These are phyloP conservation scores for Epichloe brachyelytri DNA, from an alignment of 2,329 filamentous ascomycete genomes.

Conservation along the genomic window DNA sequence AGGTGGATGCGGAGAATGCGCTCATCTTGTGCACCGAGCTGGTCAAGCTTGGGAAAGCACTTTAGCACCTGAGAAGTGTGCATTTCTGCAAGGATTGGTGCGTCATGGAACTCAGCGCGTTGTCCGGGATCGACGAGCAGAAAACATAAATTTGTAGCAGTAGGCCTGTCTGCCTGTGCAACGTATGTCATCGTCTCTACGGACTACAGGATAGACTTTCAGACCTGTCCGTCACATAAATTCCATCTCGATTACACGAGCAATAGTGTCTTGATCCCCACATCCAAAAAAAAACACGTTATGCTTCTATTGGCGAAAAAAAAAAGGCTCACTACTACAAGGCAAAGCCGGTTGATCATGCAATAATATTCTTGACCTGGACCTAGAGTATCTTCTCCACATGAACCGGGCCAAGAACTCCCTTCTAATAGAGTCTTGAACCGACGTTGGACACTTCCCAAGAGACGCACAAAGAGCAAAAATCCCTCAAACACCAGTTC, in stretches of 20 bases:
- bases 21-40: conserved; percentile 46
- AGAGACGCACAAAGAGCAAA: conserved; percentile 29
- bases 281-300: background rate
- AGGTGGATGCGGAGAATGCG: conserved; percentile 47
- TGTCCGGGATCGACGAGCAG: conserved; percentile 9
- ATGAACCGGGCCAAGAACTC: conserved; percentile 22
- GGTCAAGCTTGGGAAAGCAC: conserved; percentile 28
- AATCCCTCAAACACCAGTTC: conserved; percentile 29
- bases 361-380: conserved; percentile 28
- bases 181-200: too few species aligned
- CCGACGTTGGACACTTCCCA: conserved; percentile 24
- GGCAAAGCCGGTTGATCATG: conserved; percentile 26
- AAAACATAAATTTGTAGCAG: background rate
- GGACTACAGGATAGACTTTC: too few species aligned
- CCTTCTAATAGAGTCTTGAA: conserved; percentile 22
- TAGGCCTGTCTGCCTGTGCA: too few species aligned
- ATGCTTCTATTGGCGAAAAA: background rate
- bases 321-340: conserved; percentile 11
- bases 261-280: background rate
- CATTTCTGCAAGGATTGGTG: conserved; percentile 35
- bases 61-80: conserved; percentile 25
- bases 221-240: too few species aligned
- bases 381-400: conserved; percentile 26
- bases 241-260: background rate
- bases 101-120: conserved; percentile 36